Conservation (phyloP, 805 yeast species). For the Clavispora fructus region DNA sequence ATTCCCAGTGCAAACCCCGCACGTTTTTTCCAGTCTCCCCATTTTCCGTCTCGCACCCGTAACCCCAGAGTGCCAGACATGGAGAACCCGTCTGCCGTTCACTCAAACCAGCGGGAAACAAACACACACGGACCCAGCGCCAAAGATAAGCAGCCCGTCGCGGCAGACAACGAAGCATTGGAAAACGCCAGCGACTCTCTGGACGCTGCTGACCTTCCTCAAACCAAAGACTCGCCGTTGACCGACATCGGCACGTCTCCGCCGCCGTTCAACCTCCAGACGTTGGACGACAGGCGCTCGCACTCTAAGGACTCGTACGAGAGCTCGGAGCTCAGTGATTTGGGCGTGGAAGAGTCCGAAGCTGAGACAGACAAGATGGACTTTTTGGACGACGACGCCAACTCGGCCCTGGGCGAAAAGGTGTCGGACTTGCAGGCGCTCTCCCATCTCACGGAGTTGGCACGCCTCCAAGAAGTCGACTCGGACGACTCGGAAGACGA, state of each 20-base stretch:
- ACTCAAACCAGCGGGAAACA: not conserved
- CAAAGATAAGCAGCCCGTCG: not conserved
- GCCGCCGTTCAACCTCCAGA: conserved; percentile 28
- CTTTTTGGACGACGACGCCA: conserved; percentile 32
- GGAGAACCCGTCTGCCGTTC: not conserved
- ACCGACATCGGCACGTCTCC: conserved; percentile 40
- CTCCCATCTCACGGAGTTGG: conserved; percentile 39
- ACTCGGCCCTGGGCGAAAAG: conserved; percentile 15
- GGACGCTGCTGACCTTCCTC: not conserved
- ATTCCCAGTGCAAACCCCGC: not conserved
- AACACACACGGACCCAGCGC: not conserved
- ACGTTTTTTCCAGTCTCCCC: not conserved
- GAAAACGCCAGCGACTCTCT: not conserved
- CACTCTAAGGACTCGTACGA: conserved; percentile 25
- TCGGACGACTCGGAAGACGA: conserved; percentile 24
- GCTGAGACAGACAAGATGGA: conserved; percentile 91
- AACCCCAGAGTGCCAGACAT: not conserved
- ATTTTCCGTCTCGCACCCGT: not conserved
- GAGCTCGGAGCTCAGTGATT: conserved; percentile 44
- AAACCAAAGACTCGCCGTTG: conserved; percentile 31
- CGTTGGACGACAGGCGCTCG: conserved; percentile 7
- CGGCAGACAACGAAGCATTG: not conserved
- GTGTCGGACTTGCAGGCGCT: conserved; percentile 34
- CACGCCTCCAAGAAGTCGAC: conserved; percentile 34
- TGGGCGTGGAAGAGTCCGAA: conserved; percentile 66